Evolutionary conservation across 2,329 filamentous ascomycete genomes (phyloP).

Genomic region (Gaeumannomyces sp.): DNA sequence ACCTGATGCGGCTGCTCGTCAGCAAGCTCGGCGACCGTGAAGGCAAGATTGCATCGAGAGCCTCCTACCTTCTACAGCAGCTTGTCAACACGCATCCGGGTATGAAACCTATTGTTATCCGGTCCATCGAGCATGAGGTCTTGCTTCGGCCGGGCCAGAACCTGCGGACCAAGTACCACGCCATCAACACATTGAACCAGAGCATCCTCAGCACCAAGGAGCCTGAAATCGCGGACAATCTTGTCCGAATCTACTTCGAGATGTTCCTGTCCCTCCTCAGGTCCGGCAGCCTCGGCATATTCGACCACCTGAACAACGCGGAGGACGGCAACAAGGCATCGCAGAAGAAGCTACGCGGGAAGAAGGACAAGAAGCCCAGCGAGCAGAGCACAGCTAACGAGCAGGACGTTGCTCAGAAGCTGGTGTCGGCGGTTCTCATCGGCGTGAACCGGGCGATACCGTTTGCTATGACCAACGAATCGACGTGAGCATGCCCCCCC

Average conservation of each 20-base stretch:
- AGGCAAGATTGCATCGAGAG: constrained; percentile 89
- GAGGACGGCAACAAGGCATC: constrained; percentile 17
- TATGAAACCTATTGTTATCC: constrained; percentile 88
- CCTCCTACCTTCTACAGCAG: constrained; percentile 90
- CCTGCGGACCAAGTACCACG: constrained; percentile 87
- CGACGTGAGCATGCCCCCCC: constrained; percentile 44
- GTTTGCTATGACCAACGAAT: constrained; percentile 76
- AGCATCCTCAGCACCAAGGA: constrained; percentile 86
- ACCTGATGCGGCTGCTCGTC: constrained; percentile 81
- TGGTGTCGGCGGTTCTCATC: constrained; percentile 84
- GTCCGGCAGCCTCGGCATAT: constrained; percentile 36
- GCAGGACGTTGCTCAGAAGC: constrained; percentile 77
- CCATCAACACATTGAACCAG: constrained; percentile 93
- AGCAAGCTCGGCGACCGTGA: constrained; percentile 96
- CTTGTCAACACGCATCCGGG: constrained; percentile 81
- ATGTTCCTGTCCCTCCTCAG: constrained; percentile 81
- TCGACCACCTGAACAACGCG: constrained; percentile 28
- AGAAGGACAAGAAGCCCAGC: constrained; percentile 22
- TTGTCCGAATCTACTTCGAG: constrained; percentile 88
- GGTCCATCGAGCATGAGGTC: constrained; percentile 78
- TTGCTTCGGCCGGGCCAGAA: constrained; percentile 83
- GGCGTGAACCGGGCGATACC: constrained; percentile 95
- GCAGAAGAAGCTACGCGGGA: constrained; percentile 13
- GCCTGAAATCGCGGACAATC: constrained; percentile 68
- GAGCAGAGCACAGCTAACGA: constrained; percentile 36